phyloP scores from a whole-genome alignment of 257 asterid genomes.

The Misopates orontium region DNA sequence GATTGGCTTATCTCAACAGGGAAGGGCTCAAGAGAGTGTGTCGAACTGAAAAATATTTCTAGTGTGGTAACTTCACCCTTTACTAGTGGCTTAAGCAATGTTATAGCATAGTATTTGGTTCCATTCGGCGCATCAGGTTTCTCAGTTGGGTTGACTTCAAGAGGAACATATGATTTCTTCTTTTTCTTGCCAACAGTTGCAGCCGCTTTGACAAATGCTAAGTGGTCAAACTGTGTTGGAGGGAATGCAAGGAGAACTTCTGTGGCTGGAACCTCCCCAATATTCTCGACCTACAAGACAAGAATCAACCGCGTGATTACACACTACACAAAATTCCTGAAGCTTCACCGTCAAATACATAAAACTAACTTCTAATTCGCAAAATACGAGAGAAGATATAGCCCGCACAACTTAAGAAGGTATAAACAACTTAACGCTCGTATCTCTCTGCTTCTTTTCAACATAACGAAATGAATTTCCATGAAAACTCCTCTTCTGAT shows the following conservation, averaged over 20 bases:
- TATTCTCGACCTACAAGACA: constrained; percentile 71
- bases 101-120: constrained; percentile 58
- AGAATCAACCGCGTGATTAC: constrained; percentile 25
- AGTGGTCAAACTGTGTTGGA: constrained; percentile 67
- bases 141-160: constrained; percentile 60
- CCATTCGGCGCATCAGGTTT: constrained; percentile 73
- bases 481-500: not conserved
- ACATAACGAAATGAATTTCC: constrained; percentile 1
- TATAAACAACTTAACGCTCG: too few species aligned
- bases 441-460: not conserved
- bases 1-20: constrained; percentile 88
- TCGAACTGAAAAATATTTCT: constrained; percentile 69
- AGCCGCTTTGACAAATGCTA: constrained; percentile 83
- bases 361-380: too few species aligned
- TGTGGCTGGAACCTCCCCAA: constrained; percentile 62
- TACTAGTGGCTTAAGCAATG: constrained; percentile 55
- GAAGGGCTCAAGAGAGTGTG: constrained; percentile 92
- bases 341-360: too few species aligned
- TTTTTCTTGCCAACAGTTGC: constrained; percentile 67
- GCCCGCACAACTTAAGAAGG: too few species aligned
- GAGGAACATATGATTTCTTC: constrained; percentile 73
- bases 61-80: constrained; percentile 67
- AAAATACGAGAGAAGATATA: too few species aligned
- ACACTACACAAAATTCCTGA: too few species aligned
- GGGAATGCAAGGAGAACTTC: constrained; percentile 78